Conservation (phyloP, 768 basidiomycete genomes). For the Krasilnikovozyma curviuscula region DNA sequence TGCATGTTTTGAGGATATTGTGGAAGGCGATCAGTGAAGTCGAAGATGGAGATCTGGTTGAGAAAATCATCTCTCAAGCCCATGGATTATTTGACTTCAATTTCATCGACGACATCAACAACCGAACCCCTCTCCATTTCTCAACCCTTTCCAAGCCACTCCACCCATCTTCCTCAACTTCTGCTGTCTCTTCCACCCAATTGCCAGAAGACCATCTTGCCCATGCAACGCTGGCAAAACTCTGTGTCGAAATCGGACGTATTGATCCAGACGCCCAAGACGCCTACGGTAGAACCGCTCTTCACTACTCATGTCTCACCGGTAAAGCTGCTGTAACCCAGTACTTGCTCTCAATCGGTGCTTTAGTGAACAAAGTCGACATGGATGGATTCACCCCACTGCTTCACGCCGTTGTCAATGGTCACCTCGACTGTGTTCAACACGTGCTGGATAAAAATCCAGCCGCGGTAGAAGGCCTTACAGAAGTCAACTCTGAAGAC, state of each 20-base stretch:
- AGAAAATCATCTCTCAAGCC: slow-evolving; percentile 44
- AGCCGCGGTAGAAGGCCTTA: slow-evolving; percentile 32
- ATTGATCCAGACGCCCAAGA: slow-evolving; percentile 58
- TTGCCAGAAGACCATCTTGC: too few species aligned
- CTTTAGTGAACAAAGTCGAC: slow-evolving; percentile 49
- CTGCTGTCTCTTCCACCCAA: too few species aligned
- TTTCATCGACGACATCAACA: slow-evolving; percentile 93
- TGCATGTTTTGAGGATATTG: slow-evolving; percentile 68
- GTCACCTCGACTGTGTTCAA: slow-evolving; percentile 59
- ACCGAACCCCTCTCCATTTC: slow-evolving; percentile 79
- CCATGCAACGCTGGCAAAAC: slow-evolving; percentile 49
- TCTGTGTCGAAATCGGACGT: slow-evolving; percentile 47
- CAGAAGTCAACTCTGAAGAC: slow-evolving; percentile 40
- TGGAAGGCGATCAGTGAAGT: slow-evolving; percentile 74
- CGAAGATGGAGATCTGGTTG: slow-evolving; percentile 47
- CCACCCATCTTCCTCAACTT: too few species aligned
- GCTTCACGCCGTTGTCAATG: slow-evolving; percentile 76
- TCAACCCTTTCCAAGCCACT: slow-evolving; percentile 68
- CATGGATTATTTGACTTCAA: slow-evolving; percentile 56
- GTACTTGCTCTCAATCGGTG: slow-evolving; percentile 48
- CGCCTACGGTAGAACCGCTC: slow-evolving; percentile 74
- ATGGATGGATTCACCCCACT: slow-evolving; percentile 89
- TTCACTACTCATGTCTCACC: slow-evolving; percentile 92
- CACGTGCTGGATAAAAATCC: slow-evolving; percentile 35
- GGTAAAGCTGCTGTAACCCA: slow-evolving; percentile 60